Percentiles rank a stretch among this genome's conserved stretches.
These are phyloP conservation scores for Chenopodium album DNA, from an alignment of 148 eudicot species.

Conservation along the genomic window DNA sequence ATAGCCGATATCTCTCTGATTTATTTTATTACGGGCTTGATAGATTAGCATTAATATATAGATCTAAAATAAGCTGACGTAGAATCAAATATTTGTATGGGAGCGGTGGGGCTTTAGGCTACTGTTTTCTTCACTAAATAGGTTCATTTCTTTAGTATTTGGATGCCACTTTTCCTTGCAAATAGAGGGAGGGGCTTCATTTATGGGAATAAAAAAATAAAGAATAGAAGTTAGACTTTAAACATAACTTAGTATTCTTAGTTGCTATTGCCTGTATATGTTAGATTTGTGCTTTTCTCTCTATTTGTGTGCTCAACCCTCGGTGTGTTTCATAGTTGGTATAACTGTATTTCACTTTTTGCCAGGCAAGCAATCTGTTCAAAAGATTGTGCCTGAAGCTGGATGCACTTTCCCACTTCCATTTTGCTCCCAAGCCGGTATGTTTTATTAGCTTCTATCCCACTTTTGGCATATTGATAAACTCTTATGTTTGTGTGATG, in stretches of 20 bases:
- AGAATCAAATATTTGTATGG: too few species aligned
- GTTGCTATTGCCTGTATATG: background rate
- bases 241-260: background rate
- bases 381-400: constrained; percentile 77
- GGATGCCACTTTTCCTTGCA: too few species aligned
- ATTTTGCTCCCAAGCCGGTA: constrained; percentile 98
- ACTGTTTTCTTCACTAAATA: too few species aligned
- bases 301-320: background rate
- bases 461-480: background rate
- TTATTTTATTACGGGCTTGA: background rate
- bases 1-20: background rate
- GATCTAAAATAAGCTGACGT: background rate
- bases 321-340: background rate
- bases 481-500: background rate
- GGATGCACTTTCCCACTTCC: constrained; percentile 98
- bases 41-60: too few species aligned
- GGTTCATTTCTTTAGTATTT: too few species aligned
- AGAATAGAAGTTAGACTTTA: too few species aligned
- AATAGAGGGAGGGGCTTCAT: too few species aligned
- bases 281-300: background rate
- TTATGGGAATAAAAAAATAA: too few species aligned
- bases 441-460: constrained; percentile 11
- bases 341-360: constrained; percentile 5
- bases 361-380: constrained; percentile 72
- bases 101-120: too few species aligned